A percentile compares a stretch with the other conserved stretches of the same genome.
phyloP scores from a whole-genome alignment of 192 early-diverging fungal genomes.

The Backusella tuberculispora region DNA sequence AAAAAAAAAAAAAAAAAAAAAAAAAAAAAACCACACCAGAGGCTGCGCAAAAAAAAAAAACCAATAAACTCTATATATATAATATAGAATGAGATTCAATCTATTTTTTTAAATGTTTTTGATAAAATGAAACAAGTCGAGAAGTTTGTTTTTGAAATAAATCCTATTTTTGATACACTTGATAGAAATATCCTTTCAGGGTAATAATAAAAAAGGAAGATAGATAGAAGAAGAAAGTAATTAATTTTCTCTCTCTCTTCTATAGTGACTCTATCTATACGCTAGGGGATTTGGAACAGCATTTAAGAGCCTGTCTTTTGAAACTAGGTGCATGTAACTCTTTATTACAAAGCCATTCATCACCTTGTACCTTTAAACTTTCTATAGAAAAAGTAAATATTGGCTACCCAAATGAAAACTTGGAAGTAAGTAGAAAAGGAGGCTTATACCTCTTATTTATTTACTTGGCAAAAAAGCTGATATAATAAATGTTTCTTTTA shows the following conservation, averaged over 20 bases:
- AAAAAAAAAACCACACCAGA: too few species aligned
- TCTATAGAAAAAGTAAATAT: not conserved
- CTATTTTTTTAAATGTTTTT: not conserved
- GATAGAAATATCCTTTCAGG: not conserved
- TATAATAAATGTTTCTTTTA: not conserved
- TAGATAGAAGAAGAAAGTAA: not conserved
- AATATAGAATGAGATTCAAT: not conserved
- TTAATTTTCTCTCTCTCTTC: not conserved
- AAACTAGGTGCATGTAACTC: constrained; percentile 3
- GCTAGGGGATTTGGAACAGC: not conserved
- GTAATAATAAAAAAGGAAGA: not conserved
- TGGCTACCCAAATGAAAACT: not conserved
- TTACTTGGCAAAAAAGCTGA: not conserved
- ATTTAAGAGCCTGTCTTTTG: not conserved
- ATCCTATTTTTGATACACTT: not conserved
- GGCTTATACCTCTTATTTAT: not conserved
- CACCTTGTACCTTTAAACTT: not conserved
- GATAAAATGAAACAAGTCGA: not conserved
- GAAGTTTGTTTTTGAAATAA: not conserved
- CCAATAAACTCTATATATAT: too few species aligned
- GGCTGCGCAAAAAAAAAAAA: too few species aligned
- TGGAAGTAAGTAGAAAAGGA: not conserved
- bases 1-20: too few species aligned
- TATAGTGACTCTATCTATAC: not conserved
- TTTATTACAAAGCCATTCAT: not conserved